A percentile compares a stretch with the other conserved stretches of the same genome.
These are phyloP conservation scores for Tuber umbilicatum DNA, from an alignment of 495 filamentous ascomycete species.

Conservation along the genomic window DNA sequence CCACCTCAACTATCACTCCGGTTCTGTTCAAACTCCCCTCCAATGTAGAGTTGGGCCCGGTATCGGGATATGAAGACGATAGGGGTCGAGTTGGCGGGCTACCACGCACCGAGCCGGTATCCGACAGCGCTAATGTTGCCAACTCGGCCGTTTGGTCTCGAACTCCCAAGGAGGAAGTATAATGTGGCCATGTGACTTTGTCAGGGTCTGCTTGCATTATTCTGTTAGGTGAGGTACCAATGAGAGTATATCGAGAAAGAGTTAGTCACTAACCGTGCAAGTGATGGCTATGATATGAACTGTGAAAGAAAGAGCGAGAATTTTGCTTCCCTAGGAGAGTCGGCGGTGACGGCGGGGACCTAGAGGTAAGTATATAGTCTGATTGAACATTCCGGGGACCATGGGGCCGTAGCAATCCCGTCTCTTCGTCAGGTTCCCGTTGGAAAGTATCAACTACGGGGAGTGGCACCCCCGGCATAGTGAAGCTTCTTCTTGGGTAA, in stretches of 20 bases:
- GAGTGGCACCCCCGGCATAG: constrained; percentile 12
- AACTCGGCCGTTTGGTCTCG: constrained; percentile 88
- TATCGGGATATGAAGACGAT: constrained; percentile 26
- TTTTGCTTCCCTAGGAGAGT: constrained; percentile 35
- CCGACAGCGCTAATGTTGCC: constrained; percentile 74
- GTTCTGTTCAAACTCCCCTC: constrained; percentile 21
- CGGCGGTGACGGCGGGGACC: constrained; percentile 30
- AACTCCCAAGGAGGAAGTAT: constrained; percentile 47
- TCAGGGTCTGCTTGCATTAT: constrained; percentile 16
- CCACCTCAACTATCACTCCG: constrained; percentile 54
- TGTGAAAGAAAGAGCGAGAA: constrained; percentile 37
- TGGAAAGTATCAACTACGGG: constrained; percentile 6
- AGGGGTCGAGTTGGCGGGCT: constrained; percentile 22
- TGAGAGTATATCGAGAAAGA: background rate
- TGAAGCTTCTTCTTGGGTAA: constrained; percentile 25
- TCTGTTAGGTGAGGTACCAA: constrained; percentile 3
- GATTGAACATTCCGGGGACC: constrained; percentile 23
- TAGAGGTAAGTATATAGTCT: constrained; percentile 21
- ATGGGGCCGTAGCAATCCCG: constrained; percentile 14
- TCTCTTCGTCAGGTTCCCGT: constrained; percentile 23
- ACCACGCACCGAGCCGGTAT: constrained; percentile 43
- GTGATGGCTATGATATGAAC: constrained; percentile 35
- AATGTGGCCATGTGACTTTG: constrained; percentile 36
- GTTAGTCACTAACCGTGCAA: constrained; percentile 15
- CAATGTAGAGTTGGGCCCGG: constrained; percentile 9